phyloP scores from a whole-genome alignment of 1,284 basidiomycete species.

The Boletus holoroseus region DNA sequence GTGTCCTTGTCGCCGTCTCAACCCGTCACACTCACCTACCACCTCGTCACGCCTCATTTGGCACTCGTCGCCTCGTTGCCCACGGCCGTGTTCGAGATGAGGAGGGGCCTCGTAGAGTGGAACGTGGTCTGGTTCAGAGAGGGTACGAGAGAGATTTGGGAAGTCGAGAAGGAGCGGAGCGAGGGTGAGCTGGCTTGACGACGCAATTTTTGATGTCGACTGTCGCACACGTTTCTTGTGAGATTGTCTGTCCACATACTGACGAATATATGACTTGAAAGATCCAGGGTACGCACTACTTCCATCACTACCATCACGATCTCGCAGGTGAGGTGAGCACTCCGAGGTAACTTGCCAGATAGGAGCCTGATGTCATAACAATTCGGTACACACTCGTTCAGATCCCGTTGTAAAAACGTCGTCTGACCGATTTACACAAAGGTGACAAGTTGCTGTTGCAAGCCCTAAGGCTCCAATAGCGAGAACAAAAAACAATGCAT shows the following conservation, averaged over 20 bases:
- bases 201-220: not conserved
- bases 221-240: not conserved
- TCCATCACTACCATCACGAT: not conserved
- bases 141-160: constrained; percentile 71
- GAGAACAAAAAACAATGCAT: constrained; percentile 32
- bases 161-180: constrained; percentile 60
- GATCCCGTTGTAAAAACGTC: too few relatives aligned
- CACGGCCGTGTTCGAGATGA: constrained; percentile 71
- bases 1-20: constrained; percentile 56
- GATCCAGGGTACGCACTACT: not conserved
- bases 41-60: constrained; percentile 77
- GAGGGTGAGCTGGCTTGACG: constrained; percentile 25
- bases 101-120: constrained; percentile 84
- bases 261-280: constrained; percentile 5
- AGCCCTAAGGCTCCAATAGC: too few relatives aligned
- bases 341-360: not conserved
- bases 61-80: constrained; percentile 80
- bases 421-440: not conserved
- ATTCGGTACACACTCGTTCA: not conserved
- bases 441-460: not conserved
- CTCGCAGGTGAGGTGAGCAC: not conserved
- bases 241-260: constrained; percentile 1
- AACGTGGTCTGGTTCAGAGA: constrained; percentile 87
- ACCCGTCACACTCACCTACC: constrained; percentile 75
- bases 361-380: not conserved